Conservation (phyloP, 2,329 filamentous ascomycete species). For the Hypoxylon rubiginosum region DNA sequence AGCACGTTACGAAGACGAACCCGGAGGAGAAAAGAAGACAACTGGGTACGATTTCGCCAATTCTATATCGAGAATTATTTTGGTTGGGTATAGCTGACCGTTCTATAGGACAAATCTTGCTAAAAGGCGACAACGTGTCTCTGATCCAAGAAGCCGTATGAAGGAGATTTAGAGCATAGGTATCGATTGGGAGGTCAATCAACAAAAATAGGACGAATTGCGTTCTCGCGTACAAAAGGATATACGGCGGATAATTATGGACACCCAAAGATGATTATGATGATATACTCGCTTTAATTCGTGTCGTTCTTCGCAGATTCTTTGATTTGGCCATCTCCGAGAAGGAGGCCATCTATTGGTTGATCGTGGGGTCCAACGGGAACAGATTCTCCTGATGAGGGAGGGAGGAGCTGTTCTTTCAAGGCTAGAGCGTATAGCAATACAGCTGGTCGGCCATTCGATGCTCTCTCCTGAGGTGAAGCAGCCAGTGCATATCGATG, state of each 20-base stretch:
- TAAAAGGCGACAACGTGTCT: constrained; percentile 77
- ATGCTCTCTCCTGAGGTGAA: constrained; percentile 51
- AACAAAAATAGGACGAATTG: not conserved
- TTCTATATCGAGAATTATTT: not conserved
- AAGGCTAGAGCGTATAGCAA: constrained; percentile 83
- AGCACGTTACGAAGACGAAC: constrained; percentile 83
- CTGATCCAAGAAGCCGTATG: constrained; percentile 65
- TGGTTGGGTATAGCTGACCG: constrained; percentile 39
- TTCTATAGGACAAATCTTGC: constrained; percentile 70
- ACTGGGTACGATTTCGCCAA: constrained; percentile 69
- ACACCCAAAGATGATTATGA: constrained; percentile 18
- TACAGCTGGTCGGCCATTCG: constrained; percentile 56
- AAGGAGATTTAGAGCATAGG: constrained; percentile 40
- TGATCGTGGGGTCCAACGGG: constrained; percentile 84
- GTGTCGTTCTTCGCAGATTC: constrained; percentile 48
- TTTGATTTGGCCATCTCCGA: constrained; percentile 76
- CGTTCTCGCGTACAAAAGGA: constrained; percentile 18
- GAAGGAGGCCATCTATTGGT: constrained; percentile 81
- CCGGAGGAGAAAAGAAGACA: constrained; percentile 80
- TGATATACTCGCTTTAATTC: constrained; percentile 43
- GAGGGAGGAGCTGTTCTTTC: constrained; percentile 82
- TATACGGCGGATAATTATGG: constrained; percentile 30
- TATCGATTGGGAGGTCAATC: constrained; percentile 9
- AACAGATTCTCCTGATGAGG: constrained; percentile 71
- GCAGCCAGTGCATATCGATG: constrained; percentile 72